Percentiles rank a stretch among this genome's conserved stretches.
Conservation (phyloP, 331 rosid genomes). For the Quercus phellos region DNA sequence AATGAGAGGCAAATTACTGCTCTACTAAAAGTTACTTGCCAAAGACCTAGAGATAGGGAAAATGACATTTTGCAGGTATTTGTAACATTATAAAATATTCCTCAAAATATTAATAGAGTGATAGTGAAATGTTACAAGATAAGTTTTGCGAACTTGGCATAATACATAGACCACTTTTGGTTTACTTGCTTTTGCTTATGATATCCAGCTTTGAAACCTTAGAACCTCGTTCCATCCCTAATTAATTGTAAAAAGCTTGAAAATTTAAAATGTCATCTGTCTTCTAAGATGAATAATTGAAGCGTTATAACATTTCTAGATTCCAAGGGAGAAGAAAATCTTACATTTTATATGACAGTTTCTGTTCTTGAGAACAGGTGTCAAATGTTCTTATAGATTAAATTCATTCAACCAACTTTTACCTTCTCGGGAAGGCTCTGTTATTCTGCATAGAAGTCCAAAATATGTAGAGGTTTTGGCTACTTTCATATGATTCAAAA, state of each 20-base stretch:
- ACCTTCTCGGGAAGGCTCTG: slow-evolving; percentile 3
- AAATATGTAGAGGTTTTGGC: not conserved
- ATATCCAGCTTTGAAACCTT: not conserved
- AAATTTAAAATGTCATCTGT: not conserved
- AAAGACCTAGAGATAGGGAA: slow-evolving; percentile 90
- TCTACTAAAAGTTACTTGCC: slow-evolving; percentile 83
- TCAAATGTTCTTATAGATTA: not conserved
- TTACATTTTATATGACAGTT: not conserved
- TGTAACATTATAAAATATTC: not conserved
- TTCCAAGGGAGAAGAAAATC: not conserved
- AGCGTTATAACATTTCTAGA: not conserved
- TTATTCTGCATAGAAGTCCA: not conserved
- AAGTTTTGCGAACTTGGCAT: not conserved
- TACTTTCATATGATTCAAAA: not conserved
- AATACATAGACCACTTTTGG: not conserved
- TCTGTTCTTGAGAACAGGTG: not conserved
- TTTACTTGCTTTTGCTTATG: not conserved
- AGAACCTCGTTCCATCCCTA: not conserved
- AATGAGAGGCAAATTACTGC: slow-evolving; percentile 96
- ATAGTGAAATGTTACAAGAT: not conserved
- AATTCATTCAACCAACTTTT: not conserved
- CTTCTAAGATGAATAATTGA: not conserved
- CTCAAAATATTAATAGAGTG: not conserved
- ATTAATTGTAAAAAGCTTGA: not conserved
- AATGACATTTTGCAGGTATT: slow-evolving; percentile 78